phyloP scores from a whole-genome alignment of 352 stramenopile genomes.

The Salisapilia sapeloensis region DNA sequence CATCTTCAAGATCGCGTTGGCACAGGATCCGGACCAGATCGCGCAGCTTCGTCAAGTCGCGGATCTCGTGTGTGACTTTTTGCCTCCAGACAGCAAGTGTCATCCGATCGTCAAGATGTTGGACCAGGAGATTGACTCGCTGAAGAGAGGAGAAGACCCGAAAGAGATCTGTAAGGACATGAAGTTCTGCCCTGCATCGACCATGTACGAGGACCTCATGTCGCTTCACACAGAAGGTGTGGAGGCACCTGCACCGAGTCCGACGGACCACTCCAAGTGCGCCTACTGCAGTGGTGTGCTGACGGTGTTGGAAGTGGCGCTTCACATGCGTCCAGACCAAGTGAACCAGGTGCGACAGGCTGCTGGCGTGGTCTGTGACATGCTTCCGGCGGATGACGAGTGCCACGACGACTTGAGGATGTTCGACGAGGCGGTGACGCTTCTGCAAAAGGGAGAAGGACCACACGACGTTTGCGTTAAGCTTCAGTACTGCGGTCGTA shows the following conservation, averaged over 20 bases:
- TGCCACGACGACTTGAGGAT: constrained; percentile 49
- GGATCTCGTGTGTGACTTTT: constrained; percentile 36
- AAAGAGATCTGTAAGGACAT: constrained; percentile 47
- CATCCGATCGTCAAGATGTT: constrained; percentile 39
- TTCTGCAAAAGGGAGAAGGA: constrained; percentile 33
- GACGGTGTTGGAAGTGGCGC: constrained; percentile 37
- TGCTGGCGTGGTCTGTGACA: constrained; percentile 39
- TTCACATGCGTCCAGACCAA: constrained; percentile 36
- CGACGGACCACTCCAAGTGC: constrained; percentile 16
- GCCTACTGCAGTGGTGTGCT: constrained; percentile 45
- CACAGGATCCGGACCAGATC: constrained; percentile 30
- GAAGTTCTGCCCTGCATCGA: constrained; percentile 20
- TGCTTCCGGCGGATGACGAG: constrained; percentile 51
- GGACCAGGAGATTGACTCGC: constrained; percentile 34
- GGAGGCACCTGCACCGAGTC: neutral
- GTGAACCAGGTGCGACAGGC: constrained; percentile 38
- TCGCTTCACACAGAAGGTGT: no score
- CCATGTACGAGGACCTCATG: no score
- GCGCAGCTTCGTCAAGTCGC: constrained; percentile 37
- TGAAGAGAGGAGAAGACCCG: constrained; percentile 42
- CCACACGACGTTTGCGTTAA: constrained; percentile 35
- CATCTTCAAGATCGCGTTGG: constrained; percentile 30
- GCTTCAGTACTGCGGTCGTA: constrained; percentile 22
- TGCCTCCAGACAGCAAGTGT: constrained; percentile 46
- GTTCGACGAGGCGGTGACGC: constrained; percentile 31